Percentiles rank a stretch among this genome's conserved stretches.
These are phyloP conservation scores for Ceratocystis cacaofunesta DNA, from an alignment of 2,329 filamentous ascomycete genomes.

Conservation along the genomic window DNA sequence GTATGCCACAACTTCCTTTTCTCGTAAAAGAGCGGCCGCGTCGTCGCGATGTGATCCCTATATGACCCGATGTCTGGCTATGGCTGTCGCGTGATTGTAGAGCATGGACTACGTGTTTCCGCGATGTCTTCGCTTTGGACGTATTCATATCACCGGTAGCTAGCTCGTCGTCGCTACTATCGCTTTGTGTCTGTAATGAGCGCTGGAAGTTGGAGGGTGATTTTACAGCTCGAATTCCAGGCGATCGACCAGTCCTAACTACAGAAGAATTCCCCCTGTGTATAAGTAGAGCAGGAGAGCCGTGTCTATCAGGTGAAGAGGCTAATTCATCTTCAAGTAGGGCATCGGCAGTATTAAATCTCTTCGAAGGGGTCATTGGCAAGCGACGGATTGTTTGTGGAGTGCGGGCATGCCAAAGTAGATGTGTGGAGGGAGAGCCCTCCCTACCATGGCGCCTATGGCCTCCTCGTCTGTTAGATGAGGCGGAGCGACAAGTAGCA, in stretches of 20 bases:
- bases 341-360: constrained; percentile 5
- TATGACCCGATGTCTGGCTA: neutral
- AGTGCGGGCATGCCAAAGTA: neutral
- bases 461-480: neutral
- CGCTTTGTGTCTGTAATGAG: neutral
- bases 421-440: neutral
- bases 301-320: constrained; percentile 8
- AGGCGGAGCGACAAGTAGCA: neutral
- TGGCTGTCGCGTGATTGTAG: neutral
- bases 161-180: constrained; percentile 11
- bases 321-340: constrained; percentile 14
- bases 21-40: neutral
- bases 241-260: neutral
- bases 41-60: neutral
- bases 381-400: constrained; percentile 2
- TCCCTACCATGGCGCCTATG: neutral
- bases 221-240: neutral
- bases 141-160: constrained; percentile 3
- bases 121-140: neutral
- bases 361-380: constrained; percentile 10
- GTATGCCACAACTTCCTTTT: neutral
- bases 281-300: neutral
- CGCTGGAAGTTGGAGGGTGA: neutral
- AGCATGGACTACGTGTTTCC: neutral
- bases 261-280: neutral